phyloP scores from a whole-genome alignment of 257 asterid genomes.

The Fraxinus americana region DNA sequence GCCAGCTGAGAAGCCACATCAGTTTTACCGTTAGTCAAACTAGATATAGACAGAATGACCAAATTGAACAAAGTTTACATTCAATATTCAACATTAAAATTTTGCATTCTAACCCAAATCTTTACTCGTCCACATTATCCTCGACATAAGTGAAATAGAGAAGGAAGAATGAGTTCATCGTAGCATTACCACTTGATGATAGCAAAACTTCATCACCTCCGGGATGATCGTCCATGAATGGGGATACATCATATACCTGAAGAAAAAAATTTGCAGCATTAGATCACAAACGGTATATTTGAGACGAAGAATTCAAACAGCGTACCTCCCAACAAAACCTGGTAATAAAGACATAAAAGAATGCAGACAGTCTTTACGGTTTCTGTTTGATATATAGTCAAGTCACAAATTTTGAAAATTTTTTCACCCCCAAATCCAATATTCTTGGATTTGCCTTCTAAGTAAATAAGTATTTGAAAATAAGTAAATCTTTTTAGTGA shows the following conservation, averaged over 20 bases:
- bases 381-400: too few relatives aligned
- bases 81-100: neutral
- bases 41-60: neutral
- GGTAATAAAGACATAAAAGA: neutral
- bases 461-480: neutral
- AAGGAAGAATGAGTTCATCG: neutral
- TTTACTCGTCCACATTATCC: neutral
- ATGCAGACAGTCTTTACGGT: too few relatives aligned
- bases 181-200: constrained; percentile 65
- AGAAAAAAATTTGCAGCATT: neutral
- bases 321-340: neutral
- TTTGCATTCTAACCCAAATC: neutral
- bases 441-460: neutral
- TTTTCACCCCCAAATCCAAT: neutral
- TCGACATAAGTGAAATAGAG: neutral
- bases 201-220: constrained; percentile 94
- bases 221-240: constrained; percentile 93
- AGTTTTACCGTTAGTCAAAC: neutral
- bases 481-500: neutral
- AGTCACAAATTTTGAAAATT: neutral
- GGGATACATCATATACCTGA: constrained; percentile 90
- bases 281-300: neutral
- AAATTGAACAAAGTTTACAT: neutral
- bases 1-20: neutral
- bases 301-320: neutral